A percentile compares a stretch with the other conserved stretches of the same genome.
phyloP scores from a whole-genome alignment of 2,329 filamentous ascomycete genomes.

The Monilinia vaccinii-corymbosi region DNA sequence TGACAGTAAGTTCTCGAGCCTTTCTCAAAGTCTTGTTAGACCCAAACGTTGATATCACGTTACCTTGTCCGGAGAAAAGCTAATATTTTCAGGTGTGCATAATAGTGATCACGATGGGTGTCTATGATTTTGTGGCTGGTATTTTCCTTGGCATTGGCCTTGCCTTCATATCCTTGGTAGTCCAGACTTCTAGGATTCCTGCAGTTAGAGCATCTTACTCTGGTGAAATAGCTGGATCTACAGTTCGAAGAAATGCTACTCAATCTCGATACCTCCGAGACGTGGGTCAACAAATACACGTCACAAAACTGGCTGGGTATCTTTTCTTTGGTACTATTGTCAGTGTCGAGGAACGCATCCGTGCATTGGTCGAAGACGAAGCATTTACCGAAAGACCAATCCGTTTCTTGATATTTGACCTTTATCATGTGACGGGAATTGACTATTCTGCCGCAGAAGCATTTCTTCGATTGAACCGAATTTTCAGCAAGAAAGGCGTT shows the following conservation, averaged over 20 bases:
- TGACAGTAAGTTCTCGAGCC: conserved; percentile 51
- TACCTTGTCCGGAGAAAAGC: background rate
- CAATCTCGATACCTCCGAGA: conserved; percentile 80
- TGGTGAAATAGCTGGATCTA: conserved; percentile 81
- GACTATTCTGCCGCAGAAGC: conserved; percentile 96
- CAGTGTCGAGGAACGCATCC: conserved; percentile 82
- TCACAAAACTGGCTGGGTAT: conserved; percentile 87
- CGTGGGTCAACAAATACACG: conserved; percentile 78
- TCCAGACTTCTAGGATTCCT: conserved; percentile 83
- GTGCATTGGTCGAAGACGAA: conserved; percentile 72
- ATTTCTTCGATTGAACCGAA: conserved; percentile 83
- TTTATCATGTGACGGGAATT: conserved; percentile 81
- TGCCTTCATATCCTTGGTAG: conserved; percentile 82
- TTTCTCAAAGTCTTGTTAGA: too few species aligned
- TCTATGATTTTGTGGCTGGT: conserved; percentile 91
- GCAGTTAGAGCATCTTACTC: conserved; percentile 87
- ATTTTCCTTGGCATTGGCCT: conserved; percentile 87
- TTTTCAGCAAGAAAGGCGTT: conserved; percentile 69
- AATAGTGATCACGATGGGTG: conserved; percentile 92
- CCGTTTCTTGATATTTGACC: conserved; percentile 80
- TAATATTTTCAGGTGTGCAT: conserved; percentile 52
- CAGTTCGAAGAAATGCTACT: conserved; percentile 80
- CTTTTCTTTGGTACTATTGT: conserved; percentile 99
- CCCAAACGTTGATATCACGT: background rate
- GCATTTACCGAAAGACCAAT: conserved; percentile 71